Evolutionary conservation across 768 basidiomycete species (phyloP).

Genomic region (Fomitopsis serialis): DNA sequence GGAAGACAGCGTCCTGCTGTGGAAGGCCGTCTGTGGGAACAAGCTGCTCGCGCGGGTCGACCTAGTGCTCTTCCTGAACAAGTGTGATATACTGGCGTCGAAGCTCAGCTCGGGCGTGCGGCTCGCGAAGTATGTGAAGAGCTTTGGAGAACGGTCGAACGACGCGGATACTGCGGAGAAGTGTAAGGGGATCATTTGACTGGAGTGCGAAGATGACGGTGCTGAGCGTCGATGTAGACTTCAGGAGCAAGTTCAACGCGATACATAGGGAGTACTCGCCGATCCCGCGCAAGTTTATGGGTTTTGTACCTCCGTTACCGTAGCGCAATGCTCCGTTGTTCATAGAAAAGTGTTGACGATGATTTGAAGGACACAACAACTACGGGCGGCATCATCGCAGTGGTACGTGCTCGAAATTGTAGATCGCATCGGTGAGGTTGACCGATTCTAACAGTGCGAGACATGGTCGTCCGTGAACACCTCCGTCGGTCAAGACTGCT

Average conservation of each 20-base stretch:
- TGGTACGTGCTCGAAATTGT: slow-evolving; percentile 31
- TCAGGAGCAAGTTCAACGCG: slow-evolving; percentile 65
- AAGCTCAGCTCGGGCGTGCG: slow-evolving; percentile 64
- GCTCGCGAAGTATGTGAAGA: slow-evolving; percentile 64
- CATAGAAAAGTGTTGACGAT: background rate
- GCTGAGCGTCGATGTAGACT: slow-evolving; percentile 34
- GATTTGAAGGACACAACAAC: slow-evolving; percentile 54
- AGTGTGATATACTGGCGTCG: slow-evolving; percentile 66
- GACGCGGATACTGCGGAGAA: slow-evolving; percentile 62
- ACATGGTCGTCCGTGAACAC: slow-evolving; percentile 79
- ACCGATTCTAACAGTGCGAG: slow-evolving; percentile 54
- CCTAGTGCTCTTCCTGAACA: slow-evolving; percentile 78
- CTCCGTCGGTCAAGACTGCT: slow-evolving; percentile 68
- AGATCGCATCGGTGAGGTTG: background rate
- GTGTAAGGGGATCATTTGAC: slow-evolving; percentile 39
- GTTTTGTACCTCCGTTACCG: slow-evolving; percentile 74
- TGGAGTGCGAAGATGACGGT: background rate
- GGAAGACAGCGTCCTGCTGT: slow-evolving; percentile 76
- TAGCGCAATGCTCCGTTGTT: slow-evolving; percentile 22
- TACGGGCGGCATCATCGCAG: slow-evolving; percentile 72
- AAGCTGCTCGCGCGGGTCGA: slow-evolving; percentile 66
- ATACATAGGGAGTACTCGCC: slow-evolving; percentile 77
- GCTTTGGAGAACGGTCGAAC: slow-evolving; percentile 63
- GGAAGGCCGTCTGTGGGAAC: slow-evolving; percentile 70
- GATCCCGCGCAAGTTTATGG: slow-evolving; percentile 72